phyloP scores from a whole-genome alignment of 2,329 filamentous ascomycete species.

The Leptoxyphium fumago region DNA sequence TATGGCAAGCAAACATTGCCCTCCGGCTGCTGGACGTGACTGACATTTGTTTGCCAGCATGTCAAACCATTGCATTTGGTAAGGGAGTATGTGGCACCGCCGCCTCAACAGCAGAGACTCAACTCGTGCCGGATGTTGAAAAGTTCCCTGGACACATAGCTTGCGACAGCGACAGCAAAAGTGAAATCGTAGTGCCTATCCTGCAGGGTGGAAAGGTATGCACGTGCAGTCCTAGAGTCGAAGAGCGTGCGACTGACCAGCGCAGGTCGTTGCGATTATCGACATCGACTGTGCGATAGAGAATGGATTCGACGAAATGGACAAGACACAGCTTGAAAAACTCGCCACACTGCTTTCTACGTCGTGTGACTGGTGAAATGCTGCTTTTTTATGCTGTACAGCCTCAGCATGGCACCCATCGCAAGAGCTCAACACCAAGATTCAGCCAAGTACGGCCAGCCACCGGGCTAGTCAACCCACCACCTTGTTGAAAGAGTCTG shows the following conservation, averaged over 20 bases:
- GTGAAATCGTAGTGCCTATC: constrained; percentile 72
- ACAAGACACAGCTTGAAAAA: constrained; percentile 50
- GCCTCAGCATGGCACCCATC: no score
- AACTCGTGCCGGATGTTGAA: constrained; percentile 55
- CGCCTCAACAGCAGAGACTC: constrained; percentile 44
- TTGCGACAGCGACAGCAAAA: constrained; percentile 60
- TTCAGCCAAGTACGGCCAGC: no score
- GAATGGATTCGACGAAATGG: constrained; percentile 54
- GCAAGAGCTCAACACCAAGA: no score
- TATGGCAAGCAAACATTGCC: background rate
- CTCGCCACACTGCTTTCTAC: constrained; percentile 45
- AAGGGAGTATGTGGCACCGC: constrained; percentile 64
- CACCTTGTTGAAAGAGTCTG: no score
- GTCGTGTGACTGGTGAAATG: constrained; percentile 47
- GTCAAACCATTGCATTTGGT: constrained; percentile 60
- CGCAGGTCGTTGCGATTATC: constrained; percentile 54
- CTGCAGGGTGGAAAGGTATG: constrained; percentile 34
- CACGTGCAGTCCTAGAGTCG: constrained; percentile 1
- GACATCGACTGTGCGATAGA: constrained; percentile 61
- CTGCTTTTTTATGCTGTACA: no score
- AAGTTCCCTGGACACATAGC: constrained; percentile 68
- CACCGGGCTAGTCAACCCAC: no score
- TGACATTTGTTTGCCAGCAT: constrained; percentile 35
- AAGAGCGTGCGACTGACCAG: background rate
- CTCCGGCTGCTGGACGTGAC: background rate